These are phyloP conservation scores for Leptographium procerum DNA, from an alignment of 2,329 filamentous ascomycete genomes.

Conservation along the genomic window DNA sequence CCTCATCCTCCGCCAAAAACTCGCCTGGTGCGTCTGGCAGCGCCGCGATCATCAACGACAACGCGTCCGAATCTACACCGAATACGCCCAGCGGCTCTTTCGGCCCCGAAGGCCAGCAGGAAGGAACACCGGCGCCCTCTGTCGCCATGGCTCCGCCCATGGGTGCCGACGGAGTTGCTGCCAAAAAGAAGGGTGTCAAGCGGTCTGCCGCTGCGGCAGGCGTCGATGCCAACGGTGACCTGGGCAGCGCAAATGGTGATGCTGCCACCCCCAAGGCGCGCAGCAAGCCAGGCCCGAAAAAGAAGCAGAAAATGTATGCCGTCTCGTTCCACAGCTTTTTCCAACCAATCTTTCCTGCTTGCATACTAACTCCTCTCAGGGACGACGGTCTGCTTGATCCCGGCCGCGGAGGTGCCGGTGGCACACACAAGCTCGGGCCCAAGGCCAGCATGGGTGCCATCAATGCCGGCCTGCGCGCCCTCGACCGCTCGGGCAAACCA, in stretches of 20 bases:
- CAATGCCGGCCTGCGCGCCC: slow-evolving; percentile 87
- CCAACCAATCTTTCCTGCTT: not conserved
- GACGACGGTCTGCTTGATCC: slow-evolving; percentile 52
- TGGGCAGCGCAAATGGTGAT: slow-evolving; percentile 37
- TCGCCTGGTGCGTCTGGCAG: slow-evolving; percentile 33
- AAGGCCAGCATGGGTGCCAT: slow-evolving; percentile 97
- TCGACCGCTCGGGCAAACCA: slow-evolving; percentile 84
- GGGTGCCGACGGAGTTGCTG: slow-evolving; percentile 43
- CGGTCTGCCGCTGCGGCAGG: slow-evolving; percentile 49
- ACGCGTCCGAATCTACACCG: slow-evolving; percentile 47
- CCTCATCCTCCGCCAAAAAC: slow-evolving; percentile 19
- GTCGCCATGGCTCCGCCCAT: slow-evolving; percentile 44
- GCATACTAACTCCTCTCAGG: slow-evolving; percentile 23
- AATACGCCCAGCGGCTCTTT: slow-evolving; percentile 35
- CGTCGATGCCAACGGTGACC: slow-evolving; percentile 35
- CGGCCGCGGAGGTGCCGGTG: slow-evolving; percentile 33
- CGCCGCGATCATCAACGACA: slow-evolving; percentile 44
- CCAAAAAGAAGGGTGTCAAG: slow-evolving; percentile 68
- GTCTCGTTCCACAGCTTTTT: too few species aligned
- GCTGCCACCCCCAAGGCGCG: slow-evolving; percentile 50
- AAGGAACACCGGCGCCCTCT: slow-evolving; percentile 21
- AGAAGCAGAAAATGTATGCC: slow-evolving; percentile 86
- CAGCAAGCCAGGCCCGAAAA: slow-evolving; percentile 90
- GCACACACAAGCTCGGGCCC: slow-evolving; percentile 75
- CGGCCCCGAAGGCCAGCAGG: not conserved